Percentiles rank a stretch among this genome's conserved stretches.
phyloP scores from a whole-genome alignment of 208 protist species.

The Naegleria fowleri region DNA sequence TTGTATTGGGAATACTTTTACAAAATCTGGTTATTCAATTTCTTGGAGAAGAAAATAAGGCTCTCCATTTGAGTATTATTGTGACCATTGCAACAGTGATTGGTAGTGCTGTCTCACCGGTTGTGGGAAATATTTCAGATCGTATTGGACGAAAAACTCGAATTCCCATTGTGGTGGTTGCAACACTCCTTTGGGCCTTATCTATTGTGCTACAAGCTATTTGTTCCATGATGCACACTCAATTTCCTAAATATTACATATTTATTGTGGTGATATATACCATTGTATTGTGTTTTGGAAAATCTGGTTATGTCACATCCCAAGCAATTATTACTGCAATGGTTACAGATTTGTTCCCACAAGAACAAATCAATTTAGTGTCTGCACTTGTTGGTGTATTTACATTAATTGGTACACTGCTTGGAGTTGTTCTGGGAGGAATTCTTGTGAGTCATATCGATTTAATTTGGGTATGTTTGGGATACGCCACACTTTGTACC shows the following conservation, averaged over 20 bases:
- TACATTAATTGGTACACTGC: background rate
- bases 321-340: background rate
- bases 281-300: background rate
- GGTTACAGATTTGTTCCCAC: background rate
- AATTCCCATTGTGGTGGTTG: background rate
- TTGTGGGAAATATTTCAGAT: background rate
- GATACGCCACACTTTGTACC: background rate
- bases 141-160: background rate
- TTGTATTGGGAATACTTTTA: background rate
- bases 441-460: background rate
- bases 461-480: background rate
- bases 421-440: background rate
- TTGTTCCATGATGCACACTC: background rate
- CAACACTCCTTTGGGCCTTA: background rate
- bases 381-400: background rate
- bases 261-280: background rate
- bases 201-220: background rate
- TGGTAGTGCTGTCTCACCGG: background rate
- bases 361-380: slow-evolving; percentile 1
- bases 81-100: background rate
- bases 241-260: background rate
- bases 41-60: background rate
- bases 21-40: background rate
- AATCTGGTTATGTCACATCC: background rate
- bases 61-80: background rate